Evolutionary conservation across 129 eudicot species (phyloP).

Genomic region (Artemisia annua): DNA sequence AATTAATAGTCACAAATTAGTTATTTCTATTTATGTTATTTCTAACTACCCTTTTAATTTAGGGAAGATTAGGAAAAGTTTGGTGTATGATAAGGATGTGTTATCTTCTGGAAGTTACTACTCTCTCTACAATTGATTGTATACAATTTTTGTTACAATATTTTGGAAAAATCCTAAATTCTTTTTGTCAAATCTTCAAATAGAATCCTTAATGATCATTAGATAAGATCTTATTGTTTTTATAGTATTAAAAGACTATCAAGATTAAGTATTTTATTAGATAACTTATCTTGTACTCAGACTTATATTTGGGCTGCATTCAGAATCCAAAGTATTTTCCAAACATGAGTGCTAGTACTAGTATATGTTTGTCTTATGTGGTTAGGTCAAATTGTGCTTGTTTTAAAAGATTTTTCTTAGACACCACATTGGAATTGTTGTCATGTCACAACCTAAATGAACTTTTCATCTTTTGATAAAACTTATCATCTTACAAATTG

Average conservation of each 20-base stretch:
- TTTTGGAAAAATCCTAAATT: not conserved
- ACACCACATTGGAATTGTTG: not conserved
- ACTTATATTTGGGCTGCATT: not conserved
- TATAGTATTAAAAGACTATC: not conserved
- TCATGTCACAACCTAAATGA: slow-evolving; percentile 6
- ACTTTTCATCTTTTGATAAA: not conserved
- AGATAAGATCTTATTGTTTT: not conserved
- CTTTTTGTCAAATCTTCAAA: not conserved
- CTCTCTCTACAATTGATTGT: not conserved
- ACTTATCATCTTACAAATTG: not conserved
- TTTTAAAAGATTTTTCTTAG: not conserved
- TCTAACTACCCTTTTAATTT: not conserved
- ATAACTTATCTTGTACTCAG: not conserved
- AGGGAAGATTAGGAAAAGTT: slow-evolving; percentile 11
- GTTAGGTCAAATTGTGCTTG: not conserved
- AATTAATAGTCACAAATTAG: not conserved
- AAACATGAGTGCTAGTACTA: slow-evolving; percentile 23
- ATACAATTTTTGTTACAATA: not conserved
- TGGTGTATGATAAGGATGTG: slow-evolving; percentile 13
- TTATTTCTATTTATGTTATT: slow-evolving; percentile 4
- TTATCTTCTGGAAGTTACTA: slow-evolving; percentile 16
- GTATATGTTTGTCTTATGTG: not conserved
- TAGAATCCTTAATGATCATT: not conserved
- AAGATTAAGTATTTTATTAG: not conserved
- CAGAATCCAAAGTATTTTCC: slow-evolving; percentile 8